Evolutionary conservation across 2,329 filamentous ascomycete genomes (phyloP).

Genomic region (Fusarium transvaalense): DNA sequence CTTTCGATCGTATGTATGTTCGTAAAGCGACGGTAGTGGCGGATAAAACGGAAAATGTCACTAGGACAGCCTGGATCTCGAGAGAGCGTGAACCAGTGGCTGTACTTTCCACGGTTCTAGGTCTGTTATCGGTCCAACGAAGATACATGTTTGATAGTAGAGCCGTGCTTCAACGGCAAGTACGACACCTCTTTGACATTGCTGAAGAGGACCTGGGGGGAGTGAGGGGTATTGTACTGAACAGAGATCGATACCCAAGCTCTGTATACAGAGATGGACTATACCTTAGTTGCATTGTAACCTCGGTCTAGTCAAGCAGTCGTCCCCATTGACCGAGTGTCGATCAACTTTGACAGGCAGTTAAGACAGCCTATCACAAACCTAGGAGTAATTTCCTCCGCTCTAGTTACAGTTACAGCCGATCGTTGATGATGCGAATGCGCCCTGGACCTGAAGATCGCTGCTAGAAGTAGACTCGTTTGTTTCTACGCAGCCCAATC

Average conservation of each 20-base stretch:
- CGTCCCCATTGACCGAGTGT: too few relatives aligned
- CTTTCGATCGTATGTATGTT: slow-evolving; percentile 6
- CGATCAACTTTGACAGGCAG: not conserved
- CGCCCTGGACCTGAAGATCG: not conserved
- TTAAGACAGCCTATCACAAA: not conserved
- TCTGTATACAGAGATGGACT: not conserved
- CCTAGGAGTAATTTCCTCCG: not conserved
- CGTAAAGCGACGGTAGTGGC: slow-evolving; percentile 6
- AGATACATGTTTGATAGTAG: slow-evolving; percentile 2
- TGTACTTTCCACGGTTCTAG: not conserved
- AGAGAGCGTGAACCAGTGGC: slow-evolving; percentile 11
- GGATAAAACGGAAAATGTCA: slow-evolving; percentile 16
- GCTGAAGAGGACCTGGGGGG: not conserved
- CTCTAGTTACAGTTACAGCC: not conserved
- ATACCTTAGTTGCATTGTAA: not conserved
- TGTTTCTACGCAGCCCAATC: not conserved
- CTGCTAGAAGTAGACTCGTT: too few relatives aligned
- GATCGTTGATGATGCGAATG: not conserved
- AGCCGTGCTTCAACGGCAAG: not conserved
- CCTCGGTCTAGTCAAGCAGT: not conserved
- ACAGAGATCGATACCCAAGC: not conserved
- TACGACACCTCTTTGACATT: not conserved
- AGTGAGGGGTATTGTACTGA: not conserved
- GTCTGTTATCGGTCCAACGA: not conserved
- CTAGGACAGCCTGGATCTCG: slow-evolving; percentile 18